A percentile compares a stretch with the other conserved stretches of the same genome.
These are phyloP conservation scores for Nannizzia gypsea DNA, from an alignment of 2,329 filamentous ascomycete species.

Conservation along the genomic window DNA sequence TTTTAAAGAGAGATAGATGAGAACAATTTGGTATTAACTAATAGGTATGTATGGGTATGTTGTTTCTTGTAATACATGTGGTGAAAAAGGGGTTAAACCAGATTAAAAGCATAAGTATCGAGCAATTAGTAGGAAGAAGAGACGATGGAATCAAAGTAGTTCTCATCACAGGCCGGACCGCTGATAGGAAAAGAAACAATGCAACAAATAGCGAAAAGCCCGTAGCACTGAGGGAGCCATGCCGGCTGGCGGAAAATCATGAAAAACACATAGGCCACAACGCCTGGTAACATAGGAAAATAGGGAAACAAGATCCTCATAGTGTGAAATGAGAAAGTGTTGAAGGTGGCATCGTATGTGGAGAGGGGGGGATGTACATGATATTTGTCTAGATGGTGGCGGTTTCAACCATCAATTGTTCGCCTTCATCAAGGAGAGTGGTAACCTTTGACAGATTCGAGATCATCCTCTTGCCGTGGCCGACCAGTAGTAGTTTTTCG, in stretches of 20 bases:
- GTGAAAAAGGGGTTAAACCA: not conserved
- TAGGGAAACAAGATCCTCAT: not conserved
- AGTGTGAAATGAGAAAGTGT: not conserved
- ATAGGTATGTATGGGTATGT: not conserved
- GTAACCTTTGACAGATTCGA: slow-evolving; percentile 73
- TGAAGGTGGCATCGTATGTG: not conserved
- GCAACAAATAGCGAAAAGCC: not conserved
- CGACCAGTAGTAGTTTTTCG: slow-evolving; percentile 86
- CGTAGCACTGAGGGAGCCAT: not conserved
- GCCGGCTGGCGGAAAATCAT: not conserved
- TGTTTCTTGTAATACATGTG: not conserved
- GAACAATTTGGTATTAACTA: not conserved
- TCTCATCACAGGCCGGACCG: not conserved
- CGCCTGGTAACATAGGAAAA: not conserved
- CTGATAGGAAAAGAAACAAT: not conserved
- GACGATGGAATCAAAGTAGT: not conserved
- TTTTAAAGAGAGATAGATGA: not conserved
- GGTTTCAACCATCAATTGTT: slow-evolving; percentile 68
- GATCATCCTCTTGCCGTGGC: slow-evolving; percentile 74
- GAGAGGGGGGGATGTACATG: not conserved
- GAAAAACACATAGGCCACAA: not conserved
- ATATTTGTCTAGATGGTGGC: slow-evolving; percentile 15
- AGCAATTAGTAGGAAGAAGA: not conserved
- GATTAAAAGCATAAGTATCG: not conserved
- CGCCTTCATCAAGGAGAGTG: slow-evolving; percentile 82